phyloP scores from a whole-genome alignment of 192 early-diverging fungal genomes.

The Gryganskiella cystojenkinii region DNA sequence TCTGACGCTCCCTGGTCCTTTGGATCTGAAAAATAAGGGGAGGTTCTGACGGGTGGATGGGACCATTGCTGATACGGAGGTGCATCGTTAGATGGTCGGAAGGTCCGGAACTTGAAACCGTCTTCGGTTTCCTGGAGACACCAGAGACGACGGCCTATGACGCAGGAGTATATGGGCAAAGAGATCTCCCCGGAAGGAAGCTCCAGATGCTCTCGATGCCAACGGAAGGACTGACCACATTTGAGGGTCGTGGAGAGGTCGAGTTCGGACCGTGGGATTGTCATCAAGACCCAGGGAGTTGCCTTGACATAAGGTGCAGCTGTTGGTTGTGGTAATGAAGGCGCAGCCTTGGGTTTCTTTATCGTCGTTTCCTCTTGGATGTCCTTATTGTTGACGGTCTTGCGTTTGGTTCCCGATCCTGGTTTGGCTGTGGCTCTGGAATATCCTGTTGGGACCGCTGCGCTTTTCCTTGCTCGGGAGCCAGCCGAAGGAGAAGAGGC shows the following conservation, averaged over 20 bases:
- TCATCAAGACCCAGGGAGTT: constrained; percentile 16
- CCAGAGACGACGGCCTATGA: constrained; percentile 34
- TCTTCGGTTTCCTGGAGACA: constrained; percentile 30
- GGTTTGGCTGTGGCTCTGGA: too few relatives aligned
- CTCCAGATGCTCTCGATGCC: constrained; percentile 71
- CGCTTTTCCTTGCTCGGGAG: neutral
- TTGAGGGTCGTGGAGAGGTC: constrained; percentile 82
- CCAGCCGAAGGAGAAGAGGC: neutral
- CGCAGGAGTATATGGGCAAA: constrained; percentile 27
- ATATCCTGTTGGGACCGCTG: neutral
- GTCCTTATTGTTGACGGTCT: neutral
- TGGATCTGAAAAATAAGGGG: too few relatives aligned
- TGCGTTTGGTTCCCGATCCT: neutral
- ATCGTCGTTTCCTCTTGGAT: neutral
- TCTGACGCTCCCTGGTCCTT: too few relatives aligned
- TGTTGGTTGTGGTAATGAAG: neutral
- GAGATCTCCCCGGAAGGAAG: constrained; percentile 68
- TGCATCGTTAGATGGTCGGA: constrained; percentile 52
- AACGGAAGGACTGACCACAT: constrained; percentile 93
- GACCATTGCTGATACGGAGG: neutral
- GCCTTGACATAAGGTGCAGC: constrained; percentile 6
- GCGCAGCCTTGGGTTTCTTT: neutral
- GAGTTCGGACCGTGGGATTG: constrained; percentile 70
- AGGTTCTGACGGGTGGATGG: neutral
- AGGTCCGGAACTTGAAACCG: constrained; percentile 49